Conservation (phyloP, 306 rosid genomes). For the Quillaja saponaria region DNA sequence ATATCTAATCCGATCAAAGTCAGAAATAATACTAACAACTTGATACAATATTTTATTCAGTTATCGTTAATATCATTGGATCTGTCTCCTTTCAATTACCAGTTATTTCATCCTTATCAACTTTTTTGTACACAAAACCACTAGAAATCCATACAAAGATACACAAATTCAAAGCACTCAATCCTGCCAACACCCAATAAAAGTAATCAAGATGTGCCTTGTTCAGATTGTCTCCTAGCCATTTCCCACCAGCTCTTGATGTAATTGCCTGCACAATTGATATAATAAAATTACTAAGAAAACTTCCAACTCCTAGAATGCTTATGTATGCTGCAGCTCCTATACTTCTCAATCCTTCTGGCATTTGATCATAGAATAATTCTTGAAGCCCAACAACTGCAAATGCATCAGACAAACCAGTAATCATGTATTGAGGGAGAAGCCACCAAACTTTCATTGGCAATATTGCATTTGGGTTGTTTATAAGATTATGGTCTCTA, state of each 20-base stretch:
- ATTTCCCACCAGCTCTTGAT: constrained; percentile 15
- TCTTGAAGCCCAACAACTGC: constrained; percentile 43
- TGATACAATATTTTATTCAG: no score
- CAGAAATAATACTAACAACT: no score
- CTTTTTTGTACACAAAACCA: constrained; percentile 45
- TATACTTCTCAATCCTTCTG: constrained; percentile 39
- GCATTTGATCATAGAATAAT: constrained; percentile 54
- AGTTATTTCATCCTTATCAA: constrained; percentile 26
- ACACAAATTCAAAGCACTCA: constrained; percentile 41
- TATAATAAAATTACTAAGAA: constrained; percentile 33
- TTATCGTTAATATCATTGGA: neutral
- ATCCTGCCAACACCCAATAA: constrained; percentile 46
- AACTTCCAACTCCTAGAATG: constrained; percentile 41
- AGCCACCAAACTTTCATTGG: constrained; percentile 56
- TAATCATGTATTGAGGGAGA: constrained; percentile 45
- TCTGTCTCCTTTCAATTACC: neutral
- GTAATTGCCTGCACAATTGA: constrained; percentile 28
- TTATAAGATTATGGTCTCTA: constrained; percentile 28
- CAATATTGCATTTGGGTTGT: constrained; percentile 33
- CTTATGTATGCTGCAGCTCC: constrained; percentile 50
- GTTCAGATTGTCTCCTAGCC: constrained; percentile 45
- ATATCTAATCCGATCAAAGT: no score
- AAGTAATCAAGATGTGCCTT: constrained; percentile 44
- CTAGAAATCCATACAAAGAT: constrained; percentile 38
- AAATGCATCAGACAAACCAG: constrained; percentile 35